A percentile compares a stretch with the other conserved stretches of the same genome.
phyloP scores from a whole-genome alignment of 176 grass and related monocot species.

The Areca catechu region DNA sequence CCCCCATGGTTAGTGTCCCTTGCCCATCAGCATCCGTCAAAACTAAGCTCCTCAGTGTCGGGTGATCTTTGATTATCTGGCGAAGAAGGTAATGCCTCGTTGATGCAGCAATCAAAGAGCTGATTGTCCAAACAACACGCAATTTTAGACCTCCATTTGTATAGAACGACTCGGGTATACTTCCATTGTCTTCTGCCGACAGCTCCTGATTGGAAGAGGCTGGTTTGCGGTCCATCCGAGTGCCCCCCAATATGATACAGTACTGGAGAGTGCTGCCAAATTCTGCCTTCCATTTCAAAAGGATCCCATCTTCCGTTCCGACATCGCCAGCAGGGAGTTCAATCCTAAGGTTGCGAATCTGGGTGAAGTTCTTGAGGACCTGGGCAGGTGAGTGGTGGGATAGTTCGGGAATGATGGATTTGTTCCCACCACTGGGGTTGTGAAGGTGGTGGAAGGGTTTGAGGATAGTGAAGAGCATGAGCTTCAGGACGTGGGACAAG shows the following conservation, averaged over 20 bases:
- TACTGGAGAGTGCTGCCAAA: slow-evolving; percentile 12
- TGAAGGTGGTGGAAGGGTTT: slow-evolving; percentile 7
- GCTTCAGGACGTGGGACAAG: not conserved
- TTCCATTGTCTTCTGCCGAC: not conserved
- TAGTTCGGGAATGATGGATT: not conserved
- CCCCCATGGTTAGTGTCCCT: not conserved
- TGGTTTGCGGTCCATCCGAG: not conserved
- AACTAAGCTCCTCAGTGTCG: slow-evolving; percentile 1
- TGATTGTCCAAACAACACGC: slow-evolving; percentile 2
- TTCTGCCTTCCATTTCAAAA: slow-evolving; percentile 14
- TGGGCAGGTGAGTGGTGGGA: slow-evolving; percentile 7
- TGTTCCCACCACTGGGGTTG: not conserved
- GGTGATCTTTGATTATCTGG: slow-evolving; percentile 2
- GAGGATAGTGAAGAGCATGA: not conserved
- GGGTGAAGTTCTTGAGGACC: slow-evolving; percentile 9
- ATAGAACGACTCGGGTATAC: slow-evolving; percentile 5
- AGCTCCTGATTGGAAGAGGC: not conserved
- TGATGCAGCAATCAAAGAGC: slow-evolving; percentile 2
- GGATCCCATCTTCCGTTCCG: slow-evolving; percentile 6
- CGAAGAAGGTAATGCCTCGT: slow-evolving; percentile 1
- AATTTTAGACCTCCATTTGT: slow-evolving; percentile 3
- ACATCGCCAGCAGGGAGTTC: slow-evolving; percentile 7
- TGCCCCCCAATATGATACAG: slow-evolving; percentile 14
- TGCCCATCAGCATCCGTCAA: slow-evolving; percentile 3
- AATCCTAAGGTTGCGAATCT: slow-evolving; percentile 7